Conservation (phyloP, 2,329 filamentous ascomycete species). For the Xylariaceae sp. region DNA sequence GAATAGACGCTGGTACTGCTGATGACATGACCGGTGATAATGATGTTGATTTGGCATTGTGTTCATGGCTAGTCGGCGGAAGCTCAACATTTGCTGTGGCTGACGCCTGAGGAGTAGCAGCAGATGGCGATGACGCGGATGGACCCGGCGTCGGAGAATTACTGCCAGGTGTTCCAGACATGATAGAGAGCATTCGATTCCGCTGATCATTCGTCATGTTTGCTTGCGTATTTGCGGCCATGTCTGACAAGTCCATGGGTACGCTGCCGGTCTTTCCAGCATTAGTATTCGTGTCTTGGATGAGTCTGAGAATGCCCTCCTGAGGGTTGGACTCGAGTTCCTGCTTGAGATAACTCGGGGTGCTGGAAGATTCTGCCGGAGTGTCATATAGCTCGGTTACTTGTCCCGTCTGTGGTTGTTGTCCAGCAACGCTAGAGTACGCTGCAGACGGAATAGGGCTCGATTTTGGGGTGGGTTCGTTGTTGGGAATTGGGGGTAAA, state of each 20-base stretch:
- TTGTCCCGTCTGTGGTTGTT: conserved; percentile 47
- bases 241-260: conserved; percentile 49
- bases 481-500: conserved; percentile 49
- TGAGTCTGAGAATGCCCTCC: conserved; percentile 62
- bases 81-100: conserved; percentile 19
- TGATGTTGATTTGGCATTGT: conserved; percentile 20
- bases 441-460: conserved; percentile 29
- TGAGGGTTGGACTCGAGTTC: conserved; percentile 56
- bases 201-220: conserved; percentile 55
- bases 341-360: conserved; percentile 49
- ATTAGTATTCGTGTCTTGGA: conserved; percentile 60
- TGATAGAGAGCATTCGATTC: conserved; percentile 55
- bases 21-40: conserved; percentile 50
- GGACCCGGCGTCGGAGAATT: conserved; percentile 24
- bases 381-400: conserved; percentile 60
- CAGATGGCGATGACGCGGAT: conserved; percentile 18
- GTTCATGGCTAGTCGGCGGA: conserved; percentile 15
- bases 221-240: conserved; percentile 53
- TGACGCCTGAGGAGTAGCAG: conserved; percentile 19
- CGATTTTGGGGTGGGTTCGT: conserved; percentile 28
- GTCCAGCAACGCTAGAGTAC: conserved; percentile 23
- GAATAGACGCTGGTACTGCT: conserved; percentile 47
- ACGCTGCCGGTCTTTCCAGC: conserved; percentile 35
- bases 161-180: conserved; percentile 40
- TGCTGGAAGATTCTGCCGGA: conserved; percentile 41